Evolutionary conservation across 2,329 filamentous ascomycete genomes (phyloP).

Genomic region (Graphiopsis chlorocephala): DNA sequence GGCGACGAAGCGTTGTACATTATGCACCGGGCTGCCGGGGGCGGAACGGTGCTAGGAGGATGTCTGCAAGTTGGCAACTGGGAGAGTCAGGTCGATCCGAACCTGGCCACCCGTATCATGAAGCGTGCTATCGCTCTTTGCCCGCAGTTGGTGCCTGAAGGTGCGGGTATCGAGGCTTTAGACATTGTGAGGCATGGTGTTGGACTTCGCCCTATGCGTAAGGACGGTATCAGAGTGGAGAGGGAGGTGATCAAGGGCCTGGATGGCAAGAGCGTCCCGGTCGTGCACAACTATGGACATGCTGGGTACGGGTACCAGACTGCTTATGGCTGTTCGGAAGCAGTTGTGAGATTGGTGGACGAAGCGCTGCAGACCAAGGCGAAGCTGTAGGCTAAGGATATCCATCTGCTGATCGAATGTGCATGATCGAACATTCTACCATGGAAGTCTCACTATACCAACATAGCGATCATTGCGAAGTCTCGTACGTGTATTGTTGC

Average conservation of each 20-base stretch:
- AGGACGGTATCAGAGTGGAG: constrained; percentile 73
- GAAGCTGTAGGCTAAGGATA: constrained; percentile 22
- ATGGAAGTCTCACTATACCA: background rate
- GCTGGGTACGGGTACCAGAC: constrained; percentile 70
- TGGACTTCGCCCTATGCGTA: constrained; percentile 72
- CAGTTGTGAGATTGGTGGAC: constrained; percentile 41
- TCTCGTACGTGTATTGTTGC: background rate
- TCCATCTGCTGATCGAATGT: background rate
- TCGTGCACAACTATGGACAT: constrained; percentile 82
- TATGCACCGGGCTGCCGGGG: constrained; percentile 77
- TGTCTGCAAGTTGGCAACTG: constrained; percentile 77
- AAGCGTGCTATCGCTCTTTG: constrained; percentile 65
- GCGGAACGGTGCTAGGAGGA: constrained; percentile 83
- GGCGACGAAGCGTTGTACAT: constrained; percentile 71
- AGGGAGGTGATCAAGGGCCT: constrained; percentile 61
- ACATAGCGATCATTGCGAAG: background rate
- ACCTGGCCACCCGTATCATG: constrained; percentile 81
- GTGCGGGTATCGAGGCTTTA: constrained; percentile 69
- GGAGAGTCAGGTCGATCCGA: constrained; percentile 75
- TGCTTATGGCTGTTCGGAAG: constrained; percentile 43
- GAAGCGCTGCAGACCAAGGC: constrained; percentile 29
- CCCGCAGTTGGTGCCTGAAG: constrained; percentile 59
- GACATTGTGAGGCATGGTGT: constrained; percentile 79
- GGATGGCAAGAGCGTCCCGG: constrained; percentile 43
- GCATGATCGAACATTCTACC: background rate